Evolutionary conservation across 1,284 basidiomycete genomes (phyloP).

Genomic region (Sporisorium scitamineum): DNA sequence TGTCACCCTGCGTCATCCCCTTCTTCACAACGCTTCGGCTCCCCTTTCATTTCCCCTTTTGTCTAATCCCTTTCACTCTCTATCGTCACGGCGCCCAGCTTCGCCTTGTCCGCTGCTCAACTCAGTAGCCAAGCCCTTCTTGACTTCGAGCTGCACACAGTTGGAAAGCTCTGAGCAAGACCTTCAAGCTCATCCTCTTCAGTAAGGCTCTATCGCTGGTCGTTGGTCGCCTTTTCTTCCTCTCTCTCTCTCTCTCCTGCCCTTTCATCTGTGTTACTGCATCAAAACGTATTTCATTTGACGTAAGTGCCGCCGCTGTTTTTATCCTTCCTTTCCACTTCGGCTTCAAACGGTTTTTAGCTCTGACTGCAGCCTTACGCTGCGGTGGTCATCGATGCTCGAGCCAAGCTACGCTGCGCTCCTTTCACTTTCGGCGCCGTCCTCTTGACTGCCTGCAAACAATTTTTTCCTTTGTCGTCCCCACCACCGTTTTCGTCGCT

Average conservation of each 20-base stretch:
- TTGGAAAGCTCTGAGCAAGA: background rate
- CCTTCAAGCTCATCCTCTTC: background rate
- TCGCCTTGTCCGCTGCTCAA: background rate
- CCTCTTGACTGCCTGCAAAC: background rate
- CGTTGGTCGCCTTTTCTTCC: slow-evolving; percentile 23
- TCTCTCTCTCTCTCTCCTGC: too few species aligned
- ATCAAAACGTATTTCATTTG: slow-evolving; percentile 8
- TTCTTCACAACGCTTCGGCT: background rate
- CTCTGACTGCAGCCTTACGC: background rate
- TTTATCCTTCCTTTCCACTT: background rate
- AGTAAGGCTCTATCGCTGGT: slow-evolving; percentile 37
- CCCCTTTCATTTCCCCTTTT: background rate
- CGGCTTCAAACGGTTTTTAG: background rate
- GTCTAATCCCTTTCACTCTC: background rate
- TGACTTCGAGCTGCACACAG: background rate
- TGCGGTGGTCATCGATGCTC: slow-evolving; percentile 8
- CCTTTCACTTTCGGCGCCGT: slow-evolving; percentile 2
- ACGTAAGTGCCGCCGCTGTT: slow-evolving; percentile 21
- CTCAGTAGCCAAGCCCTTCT: background rate
- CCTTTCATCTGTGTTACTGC: too few species aligned
- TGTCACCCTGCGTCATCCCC: slow-evolving; percentile 33
- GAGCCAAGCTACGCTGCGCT: background rate
- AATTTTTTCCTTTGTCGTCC: slow-evolving; percentile 20
- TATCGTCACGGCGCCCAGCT: slow-evolving; percentile 14
- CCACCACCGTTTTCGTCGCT: slow-evolving; percentile 4